These are phyloP conservation scores for Globisporangium alternatum DNA, from an alignment of 352 stramenopile species.

Conservation along the genomic window DNA sequence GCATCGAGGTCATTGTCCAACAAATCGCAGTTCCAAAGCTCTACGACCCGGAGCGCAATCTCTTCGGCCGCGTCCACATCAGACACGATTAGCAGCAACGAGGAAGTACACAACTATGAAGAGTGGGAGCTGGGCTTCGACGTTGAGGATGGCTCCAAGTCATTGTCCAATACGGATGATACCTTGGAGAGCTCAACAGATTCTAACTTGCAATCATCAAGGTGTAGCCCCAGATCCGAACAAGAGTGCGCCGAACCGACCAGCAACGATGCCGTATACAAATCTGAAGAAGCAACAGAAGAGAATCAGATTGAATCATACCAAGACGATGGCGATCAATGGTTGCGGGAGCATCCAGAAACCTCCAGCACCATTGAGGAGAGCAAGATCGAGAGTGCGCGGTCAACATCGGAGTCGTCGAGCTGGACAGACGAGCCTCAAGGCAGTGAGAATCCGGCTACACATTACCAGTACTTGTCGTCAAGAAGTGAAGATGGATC, in stretches of 20 bases:
- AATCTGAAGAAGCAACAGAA: neutral
- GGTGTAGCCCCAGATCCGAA: neutral
- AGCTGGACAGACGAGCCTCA: neutral
- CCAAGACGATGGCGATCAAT: neutral
- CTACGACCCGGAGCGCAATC: slow-evolving; percentile 8
- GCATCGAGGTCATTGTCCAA: neutral
- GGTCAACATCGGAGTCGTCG: neutral
- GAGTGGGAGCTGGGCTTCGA: slow-evolving; percentile 33
- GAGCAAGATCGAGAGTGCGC: neutral
- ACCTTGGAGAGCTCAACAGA: neutral
- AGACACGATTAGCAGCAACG: slow-evolving; percentile 39
- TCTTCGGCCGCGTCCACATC: slow-evolving; percentile 30
- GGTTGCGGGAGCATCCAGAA: neutral
- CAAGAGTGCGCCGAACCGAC: neutral
- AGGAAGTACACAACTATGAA: slow-evolving; percentile 33
- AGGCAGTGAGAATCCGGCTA: neutral
- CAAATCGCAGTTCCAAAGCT: neutral
- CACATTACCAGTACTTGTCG: neutral
- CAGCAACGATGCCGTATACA: neutral
- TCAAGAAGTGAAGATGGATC: neutral
- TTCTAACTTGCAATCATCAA: neutral
- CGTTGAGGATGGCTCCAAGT: neutral
- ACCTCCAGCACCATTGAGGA: neutral
- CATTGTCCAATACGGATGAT: neutral
- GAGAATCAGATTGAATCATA: neutral